Conservation (phyloP, 179 eudicot genomes). For the Silene noctiflora region DNA sequence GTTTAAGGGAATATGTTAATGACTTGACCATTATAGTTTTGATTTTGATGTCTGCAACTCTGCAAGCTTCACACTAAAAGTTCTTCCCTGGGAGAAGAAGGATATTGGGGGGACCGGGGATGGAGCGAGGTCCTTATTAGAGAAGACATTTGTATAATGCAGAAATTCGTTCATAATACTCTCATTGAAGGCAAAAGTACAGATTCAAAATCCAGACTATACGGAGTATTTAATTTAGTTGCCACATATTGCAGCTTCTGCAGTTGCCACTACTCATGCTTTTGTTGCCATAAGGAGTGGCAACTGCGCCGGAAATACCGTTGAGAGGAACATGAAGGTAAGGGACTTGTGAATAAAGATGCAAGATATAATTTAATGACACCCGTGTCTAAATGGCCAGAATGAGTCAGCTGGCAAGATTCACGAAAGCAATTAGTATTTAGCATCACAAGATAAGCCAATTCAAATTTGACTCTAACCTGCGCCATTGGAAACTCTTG, state of each 20-base stretch:
- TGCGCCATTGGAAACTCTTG: constrained; percentile 68
- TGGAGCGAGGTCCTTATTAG: not conserved
- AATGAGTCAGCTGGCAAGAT: not conserved
- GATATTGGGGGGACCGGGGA: not conserved
- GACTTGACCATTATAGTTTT: not conserved
- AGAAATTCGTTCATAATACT: not conserved
- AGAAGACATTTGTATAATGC: not conserved
- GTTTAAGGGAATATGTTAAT: constrained; percentile 25
- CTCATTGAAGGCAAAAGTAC: not conserved
- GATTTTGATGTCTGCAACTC: no score
- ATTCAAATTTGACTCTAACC: constrained; percentile 34
- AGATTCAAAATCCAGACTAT: not conserved
- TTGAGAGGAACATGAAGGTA: not conserved
- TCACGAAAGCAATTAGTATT: not conserved
- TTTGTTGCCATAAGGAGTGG: not conserved
- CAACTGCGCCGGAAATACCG: not conserved
- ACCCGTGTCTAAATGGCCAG: no score
- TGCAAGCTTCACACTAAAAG: no score
- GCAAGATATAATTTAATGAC: no score
- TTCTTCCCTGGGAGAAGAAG: not conserved
- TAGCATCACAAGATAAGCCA: not conserved
- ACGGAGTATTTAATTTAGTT: not conserved
- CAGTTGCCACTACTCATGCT: no score
- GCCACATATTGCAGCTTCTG: not conserved
- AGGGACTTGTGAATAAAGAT: not conserved